Evolutionary conservation across 2,329 filamentous ascomycete genomes (phyloP), one percentile per base, ranked within the genome.

Genomic region (Aspergillus hortae): DNA sequence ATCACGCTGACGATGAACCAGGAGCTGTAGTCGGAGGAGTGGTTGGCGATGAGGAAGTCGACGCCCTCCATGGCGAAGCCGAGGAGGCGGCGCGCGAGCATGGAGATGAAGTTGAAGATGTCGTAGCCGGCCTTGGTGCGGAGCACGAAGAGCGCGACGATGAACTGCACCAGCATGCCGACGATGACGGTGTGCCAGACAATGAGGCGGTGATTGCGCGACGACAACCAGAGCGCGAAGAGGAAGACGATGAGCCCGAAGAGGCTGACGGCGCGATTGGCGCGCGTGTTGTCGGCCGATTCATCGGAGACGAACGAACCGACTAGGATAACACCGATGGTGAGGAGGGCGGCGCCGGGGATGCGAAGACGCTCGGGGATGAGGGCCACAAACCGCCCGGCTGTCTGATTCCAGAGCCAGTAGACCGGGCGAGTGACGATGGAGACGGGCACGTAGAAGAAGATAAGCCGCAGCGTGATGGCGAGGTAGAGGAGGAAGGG

Each of bases 71-170:
- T 75, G 21, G 92, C 88, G 62, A 90, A 96, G 23, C 86, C 83
- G 4, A 96, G 80, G 25, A 96, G 78, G 56, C 84, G 79, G 25
- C 84, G 82, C 2, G 90, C 90, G 9, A 92, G 81, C 48, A 77
- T 78, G 4, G 90, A 91, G 62, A 96, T 83, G 75, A 95, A 96
- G 70, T 84, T 84, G 82, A 96, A 96, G 67, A 96, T 95, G 72
- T 95, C 89, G 74, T 84, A 95, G 53, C 91, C 92, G 36, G 84
- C 89, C 36, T 80, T 73, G 3, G 90, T 94, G 44, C 90, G 84
- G 60, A 96, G 78, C 44, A 96, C 92, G 63, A 96, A 96, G 11
- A 96, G 79, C 4, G 90, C 91, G 57, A 96, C 81, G 66, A 96
- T 79, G 73, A 92, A 96, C 71, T 96, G 92, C 10, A 86, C 79